phyloP scores from a whole-genome alignment of 345 rosid genomes.

The Barbarea vulgaris region DNA sequence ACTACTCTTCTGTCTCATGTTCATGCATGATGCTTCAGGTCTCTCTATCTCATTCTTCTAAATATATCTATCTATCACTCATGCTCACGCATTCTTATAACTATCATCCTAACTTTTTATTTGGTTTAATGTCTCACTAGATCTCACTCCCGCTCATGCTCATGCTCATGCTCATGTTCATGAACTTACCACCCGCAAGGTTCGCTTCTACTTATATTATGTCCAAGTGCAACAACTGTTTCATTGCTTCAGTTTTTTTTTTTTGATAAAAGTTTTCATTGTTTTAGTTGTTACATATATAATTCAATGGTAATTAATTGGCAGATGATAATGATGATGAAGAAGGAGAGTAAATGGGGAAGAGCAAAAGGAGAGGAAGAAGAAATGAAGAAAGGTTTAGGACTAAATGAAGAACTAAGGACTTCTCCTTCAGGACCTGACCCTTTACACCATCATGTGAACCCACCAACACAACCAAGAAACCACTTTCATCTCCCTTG shows the following conservation, averaged over 20 bases:
- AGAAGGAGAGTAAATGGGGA: background rate
- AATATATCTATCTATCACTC: background rate
- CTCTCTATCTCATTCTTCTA: background rate
- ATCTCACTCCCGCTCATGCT: conserved; percentile 30
- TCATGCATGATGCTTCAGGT: conserved; percentile 50
- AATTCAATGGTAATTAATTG: background rate
- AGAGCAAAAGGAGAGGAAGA: conserved; percentile 8
- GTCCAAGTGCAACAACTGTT: background rate
- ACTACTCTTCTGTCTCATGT: conserved; percentile 41
- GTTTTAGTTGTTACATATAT: background rate
- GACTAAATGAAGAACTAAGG: conserved; percentile 51
- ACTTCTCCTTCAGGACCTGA: conserved; percentile 78
- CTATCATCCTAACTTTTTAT: background rate
- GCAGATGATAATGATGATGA: conserved; percentile 42
- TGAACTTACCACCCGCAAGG: conserved; percentile 44
- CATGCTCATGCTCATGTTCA: conserved; percentile 26
- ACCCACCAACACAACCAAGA: conserved; percentile 60
- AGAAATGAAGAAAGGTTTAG: background rate
- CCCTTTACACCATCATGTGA: conserved; percentile 80
- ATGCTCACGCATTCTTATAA: background rate
- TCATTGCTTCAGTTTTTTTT: background rate
- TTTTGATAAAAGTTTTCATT: background rate
- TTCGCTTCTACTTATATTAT: conserved; percentile 18
- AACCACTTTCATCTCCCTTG: conserved; percentile 29
- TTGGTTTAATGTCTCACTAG: conserved; percentile 22